Base-by-base conservation (phyloP, 805 yeast genomes). In the Saccharomycopsis javanensis region DNA sequence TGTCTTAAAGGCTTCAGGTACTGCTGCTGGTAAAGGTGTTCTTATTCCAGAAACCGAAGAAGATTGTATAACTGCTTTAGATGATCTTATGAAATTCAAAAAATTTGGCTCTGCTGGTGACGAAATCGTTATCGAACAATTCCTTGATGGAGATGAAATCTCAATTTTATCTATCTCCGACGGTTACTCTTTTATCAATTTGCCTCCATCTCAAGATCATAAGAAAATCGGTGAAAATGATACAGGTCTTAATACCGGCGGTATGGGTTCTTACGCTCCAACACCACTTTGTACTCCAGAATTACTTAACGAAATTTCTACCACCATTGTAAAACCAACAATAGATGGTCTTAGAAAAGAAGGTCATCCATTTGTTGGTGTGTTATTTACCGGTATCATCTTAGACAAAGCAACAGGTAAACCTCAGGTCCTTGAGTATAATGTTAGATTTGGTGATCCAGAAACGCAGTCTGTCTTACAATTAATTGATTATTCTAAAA, bases 241-340 rank as follows among this genome's bases (percentile, higher is more conserved):
- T 70, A 75, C 82, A 42, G 99, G 99, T 27, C 78, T 92, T 61
- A 94, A 94, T 74, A 94, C 99, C 38, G 99, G 99, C 64, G 99
- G 99, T 62, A 94, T 94, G 99, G 99, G 99, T 62, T 96, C 98
- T 6, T 94, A 94, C 68, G 94, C 98, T 6, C 99, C 99, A 33
- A 96, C 98, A 10, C 99, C 99, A 57, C 77, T 89, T 61, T 98
- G 95, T 18, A 88, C 97, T 18, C 83, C 88, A 1, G 76, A 79
- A 25, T 69, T 94, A 37, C 71, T 91, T 65, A 73, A 77, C 60
- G 76, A 82, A 70, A 90, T 94, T 68, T 82, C 90, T 67, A 74
- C 76, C 52, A 75, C 79, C n/a, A 79, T 95, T 65, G 79, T 95
- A 66, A 83, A 85, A 72, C 98, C 98, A 57, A 87, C 97, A 37